phyloP scores from a whole-genome alignment of 2,329 filamentous ascomycete species.

The Colletotrichum agaves region DNA sequence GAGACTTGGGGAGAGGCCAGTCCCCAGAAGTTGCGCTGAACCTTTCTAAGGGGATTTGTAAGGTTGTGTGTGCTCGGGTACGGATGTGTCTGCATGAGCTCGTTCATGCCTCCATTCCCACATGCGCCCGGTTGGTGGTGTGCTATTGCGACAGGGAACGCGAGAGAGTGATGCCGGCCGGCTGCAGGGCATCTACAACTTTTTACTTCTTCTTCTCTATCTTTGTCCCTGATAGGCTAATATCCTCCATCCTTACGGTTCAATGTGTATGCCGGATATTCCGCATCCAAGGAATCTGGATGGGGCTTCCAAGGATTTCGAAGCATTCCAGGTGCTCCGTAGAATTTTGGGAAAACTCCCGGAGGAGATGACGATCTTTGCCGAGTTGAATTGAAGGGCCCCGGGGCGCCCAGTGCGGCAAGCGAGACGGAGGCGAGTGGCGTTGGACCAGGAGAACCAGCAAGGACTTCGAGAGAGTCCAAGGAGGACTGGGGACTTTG shows the following conservation, averaged over 20 bases:
- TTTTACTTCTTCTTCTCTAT: too few species aligned
- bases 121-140: constrained; percentile 8
- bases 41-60: constrained; percentile 7
- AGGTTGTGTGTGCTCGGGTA: too few species aligned
- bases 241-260: not conserved
- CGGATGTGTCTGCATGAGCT: not conserved
- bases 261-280: not conserved
- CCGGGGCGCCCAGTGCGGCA: not conserved
- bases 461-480: not conserved
- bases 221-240: too few species aligned
- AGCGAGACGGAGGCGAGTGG: not conserved
- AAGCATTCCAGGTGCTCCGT: constrained; percentile 8
- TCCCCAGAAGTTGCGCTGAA: not conserved
- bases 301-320: constrained; percentile 1
- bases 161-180: not conserved
- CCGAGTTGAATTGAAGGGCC: constrained; percentile 4
- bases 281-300: not conserved
- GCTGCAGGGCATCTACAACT: too few species aligned
- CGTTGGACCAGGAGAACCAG: not conserved
- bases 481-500: not conserved
- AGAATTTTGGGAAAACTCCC: constrained; percentile 11
- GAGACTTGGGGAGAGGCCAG: not conserved
- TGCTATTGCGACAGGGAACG: constrained; percentile 5
- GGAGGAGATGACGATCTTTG: not conserved
- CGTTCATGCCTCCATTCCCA: not conserved